Conservation (phyloP, 768 basidiomycete genomes). For the Multifurca ochricompacta region DNA sequence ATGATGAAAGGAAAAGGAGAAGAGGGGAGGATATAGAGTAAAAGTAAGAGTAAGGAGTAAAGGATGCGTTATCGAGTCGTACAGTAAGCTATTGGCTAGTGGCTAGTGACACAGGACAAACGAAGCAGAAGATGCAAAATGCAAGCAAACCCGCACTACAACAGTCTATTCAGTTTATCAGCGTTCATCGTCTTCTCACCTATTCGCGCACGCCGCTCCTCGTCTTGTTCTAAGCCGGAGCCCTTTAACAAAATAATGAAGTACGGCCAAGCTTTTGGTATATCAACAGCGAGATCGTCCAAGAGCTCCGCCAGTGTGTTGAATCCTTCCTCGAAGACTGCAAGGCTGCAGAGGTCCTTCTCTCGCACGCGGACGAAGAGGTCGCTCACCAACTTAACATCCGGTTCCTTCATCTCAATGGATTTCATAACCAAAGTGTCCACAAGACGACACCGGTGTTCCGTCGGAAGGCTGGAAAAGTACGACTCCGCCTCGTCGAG, state of each 20-base stretch:
- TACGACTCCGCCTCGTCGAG: slow-evolving; percentile 84
- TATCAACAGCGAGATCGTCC: slow-evolving; percentile 86
- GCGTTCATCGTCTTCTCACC: slow-evolving; percentile 54
- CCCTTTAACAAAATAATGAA: slow-evolving; percentile 71
- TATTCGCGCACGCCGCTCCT: slow-evolving; percentile 47
- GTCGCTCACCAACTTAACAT: slow-evolving; percentile 68
- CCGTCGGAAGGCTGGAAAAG: slow-evolving; percentile 64
- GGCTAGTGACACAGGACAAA: slow-evolving; percentile 12
- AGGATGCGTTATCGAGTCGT: slow-evolving; percentile 12
- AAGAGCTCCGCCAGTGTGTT: slow-evolving; percentile 60
- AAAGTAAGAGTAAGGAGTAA: slow-evolving; percentile 16
- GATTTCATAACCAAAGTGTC: slow-evolving; percentile 67
- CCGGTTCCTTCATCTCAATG: slow-evolving; percentile 74
- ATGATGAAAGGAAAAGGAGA: slow-evolving; percentile 15
- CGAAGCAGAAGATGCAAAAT: slow-evolving; percentile 7
- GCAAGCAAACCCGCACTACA: slow-evolving; percentile 11
- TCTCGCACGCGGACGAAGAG: slow-evolving; percentile 59
- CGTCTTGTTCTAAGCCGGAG: slow-evolving; percentile 49
- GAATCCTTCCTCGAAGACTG: slow-evolving; percentile 71
- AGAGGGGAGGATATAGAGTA: slow-evolving; percentile 15
- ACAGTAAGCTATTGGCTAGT: too few species aligned
- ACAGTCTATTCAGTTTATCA: slow-evolving; percentile 42
- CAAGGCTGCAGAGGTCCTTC: slow-evolving; percentile 51
- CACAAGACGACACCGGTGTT: slow-evolving; percentile 58
- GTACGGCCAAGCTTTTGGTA: slow-evolving; percentile 74